Percentiles rank a stretch among this genome's conserved stretches.
Conservation (phyloP, 2,329 filamentous ascomycete genomes). For the Sclerotinia borealis region DNA sequence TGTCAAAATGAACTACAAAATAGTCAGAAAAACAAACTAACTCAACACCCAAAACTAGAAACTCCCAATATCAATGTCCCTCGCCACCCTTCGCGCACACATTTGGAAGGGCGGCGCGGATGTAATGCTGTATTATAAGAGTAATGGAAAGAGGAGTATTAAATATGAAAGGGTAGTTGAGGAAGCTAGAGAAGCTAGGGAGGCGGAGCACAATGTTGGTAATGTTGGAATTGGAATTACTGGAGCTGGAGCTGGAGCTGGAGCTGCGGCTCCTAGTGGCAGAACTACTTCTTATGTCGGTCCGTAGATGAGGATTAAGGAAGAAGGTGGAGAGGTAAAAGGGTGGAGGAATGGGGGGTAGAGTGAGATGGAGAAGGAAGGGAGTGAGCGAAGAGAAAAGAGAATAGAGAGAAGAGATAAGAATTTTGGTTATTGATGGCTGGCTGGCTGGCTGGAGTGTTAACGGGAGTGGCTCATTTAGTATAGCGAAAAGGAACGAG, state of each 20-base stretch:
- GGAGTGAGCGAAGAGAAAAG: not conserved
- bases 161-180: constrained; percentile 15
- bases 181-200: not conserved
- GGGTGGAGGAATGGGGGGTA: too few species aligned
- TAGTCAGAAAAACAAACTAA: not conserved
- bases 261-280: not conserved
- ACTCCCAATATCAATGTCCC: constrained; percentile 76
- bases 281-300: not conserved
- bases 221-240: not conserved
- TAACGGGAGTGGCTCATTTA: not conserved
- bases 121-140: constrained; percentile 82
- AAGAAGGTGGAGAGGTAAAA: not conserved
- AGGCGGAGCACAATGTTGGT: not conserved
- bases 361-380: not conserved
- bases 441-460: not conserved
- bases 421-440: not conserved
- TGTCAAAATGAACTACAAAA: not conserved
- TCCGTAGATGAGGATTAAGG: not conserved
- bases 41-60: constrained; percentile 21
- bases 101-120: constrained; percentile 95
- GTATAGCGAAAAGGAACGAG: not conserved
- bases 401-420: not conserved
- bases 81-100: constrained; percentile 87
- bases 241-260: not conserved
- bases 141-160: constrained; percentile 61